Evolutionary conservation across 1,139 yeast species (phyloP), one percentile per base, ranked within the genome.

Genomic region (Zygosaccharomyces sapae): DNA sequence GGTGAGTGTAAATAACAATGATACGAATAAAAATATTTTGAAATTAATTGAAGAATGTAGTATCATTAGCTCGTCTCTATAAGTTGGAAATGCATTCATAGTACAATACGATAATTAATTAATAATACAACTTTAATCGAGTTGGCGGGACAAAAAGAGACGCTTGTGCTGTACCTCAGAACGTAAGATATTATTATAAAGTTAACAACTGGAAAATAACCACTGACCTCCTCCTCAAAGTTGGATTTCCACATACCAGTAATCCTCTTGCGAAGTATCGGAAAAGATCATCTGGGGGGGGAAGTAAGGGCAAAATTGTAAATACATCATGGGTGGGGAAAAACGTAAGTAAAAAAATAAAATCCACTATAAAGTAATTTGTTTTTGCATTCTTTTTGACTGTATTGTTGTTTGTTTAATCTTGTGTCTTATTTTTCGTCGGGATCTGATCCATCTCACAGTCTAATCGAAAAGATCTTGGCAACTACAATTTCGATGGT

Each of bases 361-460:
- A 44, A 43, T 48, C 51, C 51, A 48, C 51, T 48, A 48, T 46
- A 48, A 48, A 48, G 46, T 36, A 35, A 31, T 34, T 48, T 44
- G 27, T 37, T 45, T 39, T 45, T 43, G 44, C 29, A 38, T 10
- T 22, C 7, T 22, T 22, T 22, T 41, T 36, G 42, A 38, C 34
- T 48, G 35, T 38, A 22, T 22, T 22, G 25, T 41, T 44, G 38
- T 45, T 27, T 47, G 34, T 43, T 37, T 27, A 38, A 3, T 33
- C 45, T 33, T 41, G 41, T 45, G 47, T 41, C 18, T 13, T 31
- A n/a, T 29, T 22, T 38, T 38, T 20, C 33, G 18, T 30, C 25
- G 27, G n/a, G 22, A 29, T 38, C 22, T 38, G 12, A 29, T 38
- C 41, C 41, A 38, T 38, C 33, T 38, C 41, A 44, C 9, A 18